Evolutionary conservation across 2,329 filamentous ascomycete genomes (phyloP).

Genomic region (Stachybotrys chlorohalonatus): DNA sequence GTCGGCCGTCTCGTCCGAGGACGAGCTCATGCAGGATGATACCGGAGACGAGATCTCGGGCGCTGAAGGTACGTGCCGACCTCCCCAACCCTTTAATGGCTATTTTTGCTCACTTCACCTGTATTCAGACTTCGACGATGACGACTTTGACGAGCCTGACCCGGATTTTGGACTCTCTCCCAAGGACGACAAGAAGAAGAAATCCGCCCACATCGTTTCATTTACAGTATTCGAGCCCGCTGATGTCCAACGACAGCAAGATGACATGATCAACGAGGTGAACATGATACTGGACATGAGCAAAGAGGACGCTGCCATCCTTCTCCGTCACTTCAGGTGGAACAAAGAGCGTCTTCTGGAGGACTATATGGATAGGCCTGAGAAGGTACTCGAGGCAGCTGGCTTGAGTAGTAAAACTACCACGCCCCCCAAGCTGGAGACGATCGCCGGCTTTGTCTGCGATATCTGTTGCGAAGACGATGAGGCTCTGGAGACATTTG

Average conservation of each 20-base stretch:
- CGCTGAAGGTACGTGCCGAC: conserved; percentile 33
- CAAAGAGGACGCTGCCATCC: conserved; percentile 81
- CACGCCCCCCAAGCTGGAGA: conserved; percentile 57
- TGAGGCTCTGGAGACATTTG: conserved; percentile 69
- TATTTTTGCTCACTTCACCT: conserved; percentile 2
- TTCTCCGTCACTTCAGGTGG: conserved; percentile 85
- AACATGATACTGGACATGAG: conserved; percentile 84
- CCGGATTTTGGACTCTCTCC: conserved; percentile 40
- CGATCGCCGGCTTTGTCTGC: conserved; percentile 71
- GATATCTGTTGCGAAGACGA: conserved; percentile 95
- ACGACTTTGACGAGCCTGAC: conserved; percentile 50
- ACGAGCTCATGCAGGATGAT: conserved; percentile 65
- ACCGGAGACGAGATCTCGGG: conserved; percentile 63
- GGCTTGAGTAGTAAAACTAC: conserved; percentile 63
- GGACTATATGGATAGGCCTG: conserved; percentile 85
- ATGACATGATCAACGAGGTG: conserved; percentile 79
- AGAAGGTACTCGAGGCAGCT: conserved; percentile 72
- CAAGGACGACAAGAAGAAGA: conserved; percentile 62
- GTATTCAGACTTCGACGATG: conserved; percentile 43
- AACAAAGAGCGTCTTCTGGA: conserved; percentile 94
- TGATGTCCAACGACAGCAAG: conserved; percentile 80
- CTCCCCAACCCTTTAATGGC: neutral
- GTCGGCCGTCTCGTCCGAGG: conserved; percentile 68
- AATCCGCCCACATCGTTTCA: conserved; percentile 72
- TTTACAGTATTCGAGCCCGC: conserved; percentile 72